Conservation (phyloP, 495 filamentous ascomycete genomes). For the Penicillium turbatum region DNA sequence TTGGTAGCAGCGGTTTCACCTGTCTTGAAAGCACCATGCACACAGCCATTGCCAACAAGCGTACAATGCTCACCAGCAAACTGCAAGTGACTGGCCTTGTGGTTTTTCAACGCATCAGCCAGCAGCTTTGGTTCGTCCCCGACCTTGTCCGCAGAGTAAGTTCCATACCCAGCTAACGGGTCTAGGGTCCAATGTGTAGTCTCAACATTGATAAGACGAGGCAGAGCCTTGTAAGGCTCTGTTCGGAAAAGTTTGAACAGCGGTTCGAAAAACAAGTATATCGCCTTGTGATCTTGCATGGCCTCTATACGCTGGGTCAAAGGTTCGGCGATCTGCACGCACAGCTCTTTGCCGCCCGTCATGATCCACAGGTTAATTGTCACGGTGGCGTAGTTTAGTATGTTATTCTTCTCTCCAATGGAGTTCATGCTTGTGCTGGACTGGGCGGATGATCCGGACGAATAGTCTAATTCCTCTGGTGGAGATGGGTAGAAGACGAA, state of each 20-base stretch:
- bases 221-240: slow-evolving; percentile 24
- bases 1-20: slow-evolving; percentile 23
- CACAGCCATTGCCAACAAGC: slow-evolving; percentile 21
- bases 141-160: slow-evolving; percentile 25
- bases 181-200: slow-evolving; percentile 28
- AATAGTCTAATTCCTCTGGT: slow-evolving; percentile 8
- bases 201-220: slow-evolving; percentile 21
- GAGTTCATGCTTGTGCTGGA: slow-evolving; percentile 15
- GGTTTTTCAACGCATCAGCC: slow-evolving; percentile 14
- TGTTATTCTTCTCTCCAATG: slow-evolving; percentile 19
- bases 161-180: slow-evolving; percentile 22
- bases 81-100: slow-evolving; percentile 20
- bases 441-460: slow-evolving; percentile 12
- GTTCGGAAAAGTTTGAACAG: slow-evolving; percentile 24
- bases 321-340: slow-evolving; percentile 25
- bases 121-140: slow-evolving; percentile 21
- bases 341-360: slow-evolving; percentile 23
- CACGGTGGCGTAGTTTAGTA: slow-evolving; percentile 25
- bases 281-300: slow-evolving; percentile 19
- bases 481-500: slow-evolving; percentile 26
- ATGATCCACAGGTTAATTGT: slow-evolving; percentile 26
- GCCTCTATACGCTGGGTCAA: slow-evolving; percentile 24
- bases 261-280: slow-evolving; percentile 24
- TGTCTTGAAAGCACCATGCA: slow-evolving; percentile 23
- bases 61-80: slow-evolving; percentile 27